Evolutionary conservation across 225 moss, liverwort and hornwort species (phyloP), one percentile per base, ranked within the genome.

Genomic region (Antitrichia curtipendula): DNA sequence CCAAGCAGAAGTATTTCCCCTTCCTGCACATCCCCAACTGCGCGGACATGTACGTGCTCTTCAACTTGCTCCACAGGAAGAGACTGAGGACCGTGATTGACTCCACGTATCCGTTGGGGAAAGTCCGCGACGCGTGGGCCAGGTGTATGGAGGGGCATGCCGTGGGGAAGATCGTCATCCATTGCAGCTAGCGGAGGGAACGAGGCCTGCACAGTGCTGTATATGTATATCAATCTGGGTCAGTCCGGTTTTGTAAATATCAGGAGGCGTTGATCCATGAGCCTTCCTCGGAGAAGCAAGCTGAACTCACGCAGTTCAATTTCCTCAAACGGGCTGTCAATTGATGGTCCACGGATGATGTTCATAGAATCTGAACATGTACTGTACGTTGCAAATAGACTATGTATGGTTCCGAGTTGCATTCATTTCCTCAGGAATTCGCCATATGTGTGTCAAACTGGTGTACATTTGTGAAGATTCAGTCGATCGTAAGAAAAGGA

Each of bases 111-210:
- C 90, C 94, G 8, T 47, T 97, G 13, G 91, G 45, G 3, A 89
- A 89, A 56, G 91, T 85, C 3, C 83, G 80, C 41, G 92, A 92
- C 5, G 97, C 95, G 3, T 96, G 95, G 95, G 71, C 91, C 17
- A 88, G 89, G 50, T 91, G 95, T 68, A 90, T 91, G 78, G 93
- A 95, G 2, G 94, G 94, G 24, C 97, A 95, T 13, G 91, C 93
- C 18, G 93, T 92, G 13, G 96, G 97, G 32, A 97, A 96, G 63
- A 87, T 95, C 25, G 93, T 95, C 27, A 86, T 96, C 87, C 91
- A 83, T 12, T 89, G 80, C 77, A 78, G 78, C 78, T 17, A 56
- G 34, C 32, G 32, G 32, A 32, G 19, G 18, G 2, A 34, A 22
- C 8, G 47, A 9, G 13, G 13, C 22, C 13, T 34, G 13, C 43